Evolutionary conservation across 805 yeast genomes (phyloP).

Genomic region (Hanseniaspora lachancei): DNA sequence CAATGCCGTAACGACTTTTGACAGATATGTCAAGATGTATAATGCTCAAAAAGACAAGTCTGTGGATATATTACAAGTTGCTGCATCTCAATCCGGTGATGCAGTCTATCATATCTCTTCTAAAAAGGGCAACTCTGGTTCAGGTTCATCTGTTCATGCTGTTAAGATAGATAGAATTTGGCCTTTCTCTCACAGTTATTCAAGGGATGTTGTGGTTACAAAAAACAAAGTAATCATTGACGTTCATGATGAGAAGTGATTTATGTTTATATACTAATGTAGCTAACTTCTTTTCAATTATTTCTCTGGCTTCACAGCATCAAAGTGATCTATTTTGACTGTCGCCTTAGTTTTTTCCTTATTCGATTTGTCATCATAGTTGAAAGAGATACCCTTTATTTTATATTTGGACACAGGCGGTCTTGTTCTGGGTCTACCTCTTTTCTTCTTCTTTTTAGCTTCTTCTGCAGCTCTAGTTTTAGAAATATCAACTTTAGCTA

Average conservation of each 20-base stretch:
- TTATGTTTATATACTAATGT: not conserved
- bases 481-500: not conserved
- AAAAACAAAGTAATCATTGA: slow-evolving; percentile 15
- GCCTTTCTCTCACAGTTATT: slow-evolving; percentile 14
- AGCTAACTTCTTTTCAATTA: not conserved
- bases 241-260: not conserved
- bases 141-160: slow-evolving; percentile 28
- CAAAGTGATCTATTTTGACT: not conserved
- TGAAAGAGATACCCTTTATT: slow-evolving; percentile 3
- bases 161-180: slow-evolving; percentile 20
- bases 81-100: slow-evolving; percentile 33
- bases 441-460: not conserved
- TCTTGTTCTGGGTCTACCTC: slow-evolving; percentile 10
- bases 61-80: slow-evolving; percentile 19
- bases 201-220: slow-evolving; percentile 16
- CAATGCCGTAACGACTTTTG: slow-evolving; percentile 20
- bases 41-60: slow-evolving; percentile 10
- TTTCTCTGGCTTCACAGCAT: not conserved
- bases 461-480: not conserved
- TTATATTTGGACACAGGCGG: not conserved
- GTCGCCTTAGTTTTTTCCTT: slow-evolving; percentile 2
- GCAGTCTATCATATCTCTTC: slow-evolving; percentile 33
- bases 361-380: slow-evolving; percentile 2
- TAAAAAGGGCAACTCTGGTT: slow-evolving; percentile 33
- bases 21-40: slow-evolving; percentile 10